These are phyloP conservation scores for Haplosporangium gracile DNA, from an alignment of 192 early-diverging fungal species.

Conservation along the genomic window DNA sequence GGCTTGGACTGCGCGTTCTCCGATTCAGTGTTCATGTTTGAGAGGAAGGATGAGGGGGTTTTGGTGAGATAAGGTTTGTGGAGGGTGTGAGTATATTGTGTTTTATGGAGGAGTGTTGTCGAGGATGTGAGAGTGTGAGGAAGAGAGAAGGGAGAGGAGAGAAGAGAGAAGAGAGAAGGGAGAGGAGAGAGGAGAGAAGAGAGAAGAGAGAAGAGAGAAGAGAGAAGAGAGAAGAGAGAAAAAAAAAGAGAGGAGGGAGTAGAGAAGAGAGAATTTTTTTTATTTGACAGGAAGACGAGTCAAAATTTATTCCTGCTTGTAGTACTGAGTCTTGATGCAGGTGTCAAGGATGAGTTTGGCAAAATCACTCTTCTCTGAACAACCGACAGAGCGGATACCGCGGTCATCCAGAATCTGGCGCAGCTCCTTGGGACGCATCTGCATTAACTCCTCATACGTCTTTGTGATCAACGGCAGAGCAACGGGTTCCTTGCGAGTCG, in stretches of 20 bases:
- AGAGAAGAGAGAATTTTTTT: not conserved
- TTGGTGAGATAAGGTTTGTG: not conserved
- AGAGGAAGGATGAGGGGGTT: not conserved
- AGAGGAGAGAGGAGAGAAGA: not conserved
- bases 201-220: no score
- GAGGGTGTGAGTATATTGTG: no score
- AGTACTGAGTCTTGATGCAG: conserved; percentile 52
- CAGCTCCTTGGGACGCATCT: conserved; percentile 63
- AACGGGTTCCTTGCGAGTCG: conserved; percentile 42
- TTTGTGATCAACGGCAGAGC: conserved; percentile 63
- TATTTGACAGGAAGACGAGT: not conserved
- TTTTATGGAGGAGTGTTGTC: no score
- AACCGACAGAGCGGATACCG: conserved; percentile 53
- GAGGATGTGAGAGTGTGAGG: no score
- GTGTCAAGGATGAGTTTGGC: conserved; percentile 60
- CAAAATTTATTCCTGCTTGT: conserved; percentile 28
- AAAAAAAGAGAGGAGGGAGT: no score
- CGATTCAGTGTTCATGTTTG: not conserved
- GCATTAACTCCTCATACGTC: conserved; percentile 62
- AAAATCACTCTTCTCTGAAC: conserved; percentile 65
- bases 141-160: no score
- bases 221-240: no score
- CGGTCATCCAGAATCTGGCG: conserved; percentile 64
- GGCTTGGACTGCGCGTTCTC: not conserved
- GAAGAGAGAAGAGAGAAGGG: no score